Evolutionary conservation across 495 filamentous ascomycete species (phyloP), one percentile per base, ranked within the genome.

Genomic region (Penicillium silybi): DNA sequence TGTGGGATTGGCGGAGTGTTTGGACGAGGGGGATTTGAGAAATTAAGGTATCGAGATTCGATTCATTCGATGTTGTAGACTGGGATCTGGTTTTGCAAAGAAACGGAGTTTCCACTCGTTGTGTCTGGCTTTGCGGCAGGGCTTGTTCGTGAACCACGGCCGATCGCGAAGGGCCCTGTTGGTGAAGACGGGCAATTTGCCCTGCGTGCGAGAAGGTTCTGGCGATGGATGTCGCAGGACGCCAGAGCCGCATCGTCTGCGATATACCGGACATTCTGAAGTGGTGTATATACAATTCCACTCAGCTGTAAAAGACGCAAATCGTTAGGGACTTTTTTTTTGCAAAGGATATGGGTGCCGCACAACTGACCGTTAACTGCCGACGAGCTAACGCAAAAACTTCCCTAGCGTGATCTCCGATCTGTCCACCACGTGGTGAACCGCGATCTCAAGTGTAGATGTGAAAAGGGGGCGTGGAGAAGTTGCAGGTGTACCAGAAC

Each of bases 21-120:
- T 76, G 65, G 6, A 84, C 71, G 9, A 96, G 62, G 3, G 89
- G 89, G 66, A 93, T 88, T 48, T 72, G 77, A 53, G 81, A 76
- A 63, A 96, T 89, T 56, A 80, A 73, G 29, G 76, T 69, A 53
- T 96, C 84, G 54, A 90, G 43, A 32, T 27, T 47, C 29, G 45
- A 18, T 17, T 48, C 53, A 44, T 47, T 23, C 11, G 23, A 45
- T 7, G 17, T 18, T 17, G 38, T 2, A 29, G 47, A 15, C 73
- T 26, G 44, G 45, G 47, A 48, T 53, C 44, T 32, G 50, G 54
- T 34, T 7, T 27, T 35, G n/a, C 39, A 35, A 23, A 48, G 39
- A 39, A 58, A 67, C 39, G 46, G 39, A 6, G 52, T 16, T 19
- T 27, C 53, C 44, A n/a, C n/a, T n/a, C n/a, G n/a, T n/a, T 52